Evolutionary conservation across 148 eudicot genomes (phyloP).

Genomic region (Beta vulgaris): DNA sequence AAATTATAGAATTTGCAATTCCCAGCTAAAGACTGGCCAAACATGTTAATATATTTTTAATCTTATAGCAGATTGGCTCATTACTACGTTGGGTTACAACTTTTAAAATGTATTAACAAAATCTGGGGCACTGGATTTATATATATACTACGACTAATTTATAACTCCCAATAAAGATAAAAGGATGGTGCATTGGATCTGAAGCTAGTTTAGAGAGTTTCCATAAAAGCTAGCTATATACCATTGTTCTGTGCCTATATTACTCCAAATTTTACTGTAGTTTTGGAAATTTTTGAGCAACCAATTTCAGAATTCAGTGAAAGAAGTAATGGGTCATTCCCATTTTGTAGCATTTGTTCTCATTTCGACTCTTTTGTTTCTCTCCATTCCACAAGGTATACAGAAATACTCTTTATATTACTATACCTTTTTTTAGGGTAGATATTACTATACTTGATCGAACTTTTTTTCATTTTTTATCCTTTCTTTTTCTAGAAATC

Average conservation of each 20-base stretch:
- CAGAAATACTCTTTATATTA: too few species aligned
- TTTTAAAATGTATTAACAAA: conserved; percentile 2
- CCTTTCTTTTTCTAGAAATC: neutral
- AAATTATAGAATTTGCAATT: neutral
- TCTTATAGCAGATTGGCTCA: too few species aligned
- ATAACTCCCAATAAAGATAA: conserved; percentile 13
- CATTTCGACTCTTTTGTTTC: conserved; percentile 26
- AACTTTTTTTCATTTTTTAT: neutral
- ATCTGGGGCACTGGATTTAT: neutral
- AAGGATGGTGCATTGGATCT: conserved; percentile 19
- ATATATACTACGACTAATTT: neutral
- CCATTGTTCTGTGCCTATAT: too few species aligned
- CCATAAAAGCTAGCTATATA: neutral
- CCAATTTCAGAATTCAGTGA: conserved; percentile 2
- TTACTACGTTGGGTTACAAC: neutral
- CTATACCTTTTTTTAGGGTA: too few species aligned
- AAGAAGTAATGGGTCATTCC: conserved; percentile 23
- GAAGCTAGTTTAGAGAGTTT: conserved; percentile 2
- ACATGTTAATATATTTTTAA: neutral
- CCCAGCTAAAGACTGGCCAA: neutral
- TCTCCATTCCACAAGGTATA: conserved; percentile 24
- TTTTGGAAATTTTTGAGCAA: neutral
- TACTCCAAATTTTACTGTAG: neutral
- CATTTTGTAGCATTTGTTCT: conserved; percentile 18
- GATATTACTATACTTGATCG: too few species aligned